Evolutionary conservation across 352 stramenopile genomes (phyloP), one percentile per base, ranked within the genome.

Genomic region (Globisporangium uncinulatum): DNA sequence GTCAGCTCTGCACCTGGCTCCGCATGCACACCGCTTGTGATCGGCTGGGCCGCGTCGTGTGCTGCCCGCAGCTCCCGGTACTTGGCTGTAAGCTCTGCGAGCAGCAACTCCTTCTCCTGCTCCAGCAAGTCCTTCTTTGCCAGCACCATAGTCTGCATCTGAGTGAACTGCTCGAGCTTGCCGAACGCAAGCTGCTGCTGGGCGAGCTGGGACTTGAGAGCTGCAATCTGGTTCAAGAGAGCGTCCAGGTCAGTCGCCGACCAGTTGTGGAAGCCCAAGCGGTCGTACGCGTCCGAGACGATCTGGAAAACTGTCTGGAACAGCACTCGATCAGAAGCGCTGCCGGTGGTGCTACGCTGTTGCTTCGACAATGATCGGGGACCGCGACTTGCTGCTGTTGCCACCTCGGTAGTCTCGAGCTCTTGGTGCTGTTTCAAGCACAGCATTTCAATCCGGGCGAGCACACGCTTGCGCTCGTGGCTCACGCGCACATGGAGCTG

Each of bases 21-120:
- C 24, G 42, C 10, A 50, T 34, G 37, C 24, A 29, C 24, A 24
- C 63, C 50, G 17, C 52, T 60, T 9, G 32, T 14, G 29, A 64
- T 32, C 13, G 54, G 32, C 6, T 20, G 24, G 20, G 37, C 61
- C 14, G 64, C 59, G 19, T 60, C 49, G 37, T 73, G 54, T 10
- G 55, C 54, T 4, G 48, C 45, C 14, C 65, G 63, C 2, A 89
- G 51, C 9, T 73, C 57, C 6, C 70, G 74, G 54, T 78, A 82
- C 8, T 75, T 71, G 2, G 67, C 64, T 0, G 69, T 86, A 17
- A 89, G 62, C 32, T 84, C 74, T 2, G 62, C 65, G 15, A 89
- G 56, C 41, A 89, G 37, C 8, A 75, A 66, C n/a, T 85, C 73
- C 9, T 86, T 87, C 56, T 89, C 79, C 3, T 77, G 66, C 17